Evolutionary conservation across 2,329 filamentous ascomycete species (phyloP), one percentile per base, ranked within the genome.

Genomic region (Paracamarosporium sp.): DNA sequence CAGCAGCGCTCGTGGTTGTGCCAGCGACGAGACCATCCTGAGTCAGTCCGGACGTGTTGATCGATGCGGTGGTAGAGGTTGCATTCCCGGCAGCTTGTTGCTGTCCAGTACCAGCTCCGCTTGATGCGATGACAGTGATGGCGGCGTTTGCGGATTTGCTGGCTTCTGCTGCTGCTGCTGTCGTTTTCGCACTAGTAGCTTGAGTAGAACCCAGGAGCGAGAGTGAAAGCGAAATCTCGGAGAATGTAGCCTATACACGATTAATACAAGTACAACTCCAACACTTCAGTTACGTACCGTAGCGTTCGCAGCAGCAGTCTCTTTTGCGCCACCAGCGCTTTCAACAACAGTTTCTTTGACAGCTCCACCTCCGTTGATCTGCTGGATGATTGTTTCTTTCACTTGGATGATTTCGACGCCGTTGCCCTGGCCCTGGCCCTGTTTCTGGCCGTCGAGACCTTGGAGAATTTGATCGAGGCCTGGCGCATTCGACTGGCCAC

Each of bases 11-110:
- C 0, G 59, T 67, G 4, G 66, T 69, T 1, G 64, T 65, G 12
- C 64, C 63, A 8, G 61, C 62, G 9, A 59, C 57, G 30, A 71
- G 58, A 20, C 59, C 68, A 53, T 60, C 69, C 20, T 54, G 36
- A 13, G 36, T 51, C 35, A 51, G 24, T 9, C 31, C 36, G 25
- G 48, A 38, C 4, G 35, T 40, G 25, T 51, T 41, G 24, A 41
- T 51, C n/a, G 48, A 41, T 31, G 27, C 9, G 13, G 36, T 17
- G 2, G 36, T 17, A 28, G 47, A 50, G 1, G 35, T 51, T 25
- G 35, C 35, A 17, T 51, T 51, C n/a, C 25, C 48, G 27, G 36
- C 11, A 15, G 22, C 31, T n/a, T 17, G 8, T 25, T 43, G 36
- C 27, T 20, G 35, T 24, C 35, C 35, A 15, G 7, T 13, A 11